phyloP scores from a whole-genome alignment of 192 early-diverging fungal species.

The Paraglomus brasilianum region DNA sequence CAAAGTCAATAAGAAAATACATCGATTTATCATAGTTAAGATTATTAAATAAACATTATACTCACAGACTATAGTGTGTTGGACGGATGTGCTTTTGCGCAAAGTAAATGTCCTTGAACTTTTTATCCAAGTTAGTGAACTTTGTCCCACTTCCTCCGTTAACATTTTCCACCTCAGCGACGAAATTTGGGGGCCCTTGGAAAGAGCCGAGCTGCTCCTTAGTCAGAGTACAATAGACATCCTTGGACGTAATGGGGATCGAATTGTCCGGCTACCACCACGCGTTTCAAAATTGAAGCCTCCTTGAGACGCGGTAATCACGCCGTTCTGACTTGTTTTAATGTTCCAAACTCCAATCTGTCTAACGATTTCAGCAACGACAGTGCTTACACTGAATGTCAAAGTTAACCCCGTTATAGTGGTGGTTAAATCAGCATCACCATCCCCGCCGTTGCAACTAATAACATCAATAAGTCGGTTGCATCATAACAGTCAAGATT shows the following conservation, averaged over 20 bases:
- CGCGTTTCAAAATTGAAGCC: conserved; percentile 29
- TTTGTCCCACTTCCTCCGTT: background rate
- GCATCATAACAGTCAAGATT: too few relatives aligned
- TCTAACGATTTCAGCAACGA: conserved; percentile 24
- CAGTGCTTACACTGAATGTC: too few relatives aligned
- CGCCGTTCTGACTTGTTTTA: conserved; percentile 18
- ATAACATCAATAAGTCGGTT: too few relatives aligned
- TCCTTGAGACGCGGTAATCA: conserved; percentile 27
- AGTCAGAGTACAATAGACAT: conserved; percentile 1
- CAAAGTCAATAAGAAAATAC: too few relatives aligned
- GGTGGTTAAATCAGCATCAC: too few relatives aligned
- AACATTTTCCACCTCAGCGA: conserved; percentile 24
- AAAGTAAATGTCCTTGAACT: conserved; percentile 27
- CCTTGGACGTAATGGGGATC: conserved; percentile 22
- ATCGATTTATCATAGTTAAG: too few relatives aligned
- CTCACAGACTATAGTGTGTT: too few relatives aligned
- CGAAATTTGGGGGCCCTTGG: conserved; percentile 21
- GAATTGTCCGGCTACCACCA: conserved; percentile 10
- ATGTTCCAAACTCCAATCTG: conserved; percentile 30
- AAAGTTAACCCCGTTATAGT: too few relatives aligned
- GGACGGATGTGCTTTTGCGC: background rate
- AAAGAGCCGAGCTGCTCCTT: conserved; percentile 20
- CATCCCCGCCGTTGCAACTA: too few relatives aligned
- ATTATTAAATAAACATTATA: too few relatives aligned
- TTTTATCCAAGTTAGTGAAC: background rate